Percentiles rank a stretch among this genome's conserved stretches.
phyloP scores from a whole-genome alignment of 345 rosid genomes.

The Triadica sebifera region DNA sequence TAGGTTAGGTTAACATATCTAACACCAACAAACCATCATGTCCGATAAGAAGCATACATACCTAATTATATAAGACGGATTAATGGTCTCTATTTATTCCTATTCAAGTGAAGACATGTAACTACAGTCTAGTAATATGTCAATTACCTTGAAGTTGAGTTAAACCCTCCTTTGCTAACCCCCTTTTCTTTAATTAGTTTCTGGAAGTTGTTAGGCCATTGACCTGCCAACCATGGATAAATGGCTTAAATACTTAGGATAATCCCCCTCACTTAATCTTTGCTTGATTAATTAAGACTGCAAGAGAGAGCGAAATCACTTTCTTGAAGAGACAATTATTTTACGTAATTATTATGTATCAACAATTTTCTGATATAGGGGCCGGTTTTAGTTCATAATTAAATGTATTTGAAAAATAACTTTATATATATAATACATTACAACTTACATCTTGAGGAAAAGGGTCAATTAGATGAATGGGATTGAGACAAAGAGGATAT shows the following conservation, averaged over 20 bases:
- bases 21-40: not conserved
- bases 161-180: constrained; percentile 11
- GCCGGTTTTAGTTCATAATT: too few species aligned
- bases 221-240: constrained; percentile 21
- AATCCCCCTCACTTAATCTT: not conserved
- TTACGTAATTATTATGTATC: too few species aligned
- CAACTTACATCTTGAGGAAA: too few species aligned
- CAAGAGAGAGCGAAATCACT: not conserved
- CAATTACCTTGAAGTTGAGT: constrained; percentile 11
- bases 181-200: not conserved
- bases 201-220: constrained; percentile 16
- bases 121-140: constrained; percentile 1
- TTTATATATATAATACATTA: too few species aligned
- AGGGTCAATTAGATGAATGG: too few species aligned
- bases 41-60: not conserved
- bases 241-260: not conserved
- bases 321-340: too few species aligned
- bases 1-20: constrained; percentile 14
- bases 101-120: not conserved
- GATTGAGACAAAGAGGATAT: too few species aligned
- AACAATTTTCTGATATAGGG: too few species aligned
- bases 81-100: not conserved
- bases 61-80: not conserved
- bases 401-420: too few species aligned
- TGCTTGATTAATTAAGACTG: constrained; percentile 11